Evolutionary conservation across 2,329 filamentous ascomycete genomes (phyloP), one percentile per base, ranked within the genome.

Genomic region (Epichloe aotearoae): DNA sequence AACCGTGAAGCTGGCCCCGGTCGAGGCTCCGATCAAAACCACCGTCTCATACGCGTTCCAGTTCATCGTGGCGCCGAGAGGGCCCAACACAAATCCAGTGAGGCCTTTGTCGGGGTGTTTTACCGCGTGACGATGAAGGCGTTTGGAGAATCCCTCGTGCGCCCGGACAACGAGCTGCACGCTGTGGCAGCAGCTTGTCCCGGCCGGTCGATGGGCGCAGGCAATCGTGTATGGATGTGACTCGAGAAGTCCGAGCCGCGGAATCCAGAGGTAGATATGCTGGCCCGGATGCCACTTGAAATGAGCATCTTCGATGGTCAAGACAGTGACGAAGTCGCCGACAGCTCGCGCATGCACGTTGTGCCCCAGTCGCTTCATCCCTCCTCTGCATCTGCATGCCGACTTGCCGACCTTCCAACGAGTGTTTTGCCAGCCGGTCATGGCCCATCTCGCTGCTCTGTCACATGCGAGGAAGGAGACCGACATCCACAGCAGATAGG

Each of bases 401-500:
- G 71, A 69, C 20, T 61, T 59, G 40, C 68, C 62, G 0, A 69
- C 62, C 23, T 62, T 64, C 34, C 76, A 47, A 37, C 71, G 70
- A 50, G 75, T 56, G 55, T 82, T 82, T 55, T 74, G 73, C 71
- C 73, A 76, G 0, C 75, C 51, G 0, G 80, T 62, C 51, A 76
- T 54, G 2, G 64, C 57, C 56, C 71, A 62, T 47, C 80, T 73
- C 50, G 74, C 73, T n/a, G 72, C 65, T 3, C 82, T 74, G 57
- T 87, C 83, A 53, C 83, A 77, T 47, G 72, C 77, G 40, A 84
- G 70, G 2, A 83, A 72, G 1, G 74, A 78, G 17, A 86, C 69
- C 12, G 80, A 73, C 56, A 84, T 77, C 82, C 82, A 86, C 38
- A 87, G 66, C 50, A 83, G 80, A 59, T 79, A 79, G 30, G 68